Base-by-base conservation (phyloP, 2,329 filamentous ascomycete genomes). In the Thelonectria rubi region DNA sequence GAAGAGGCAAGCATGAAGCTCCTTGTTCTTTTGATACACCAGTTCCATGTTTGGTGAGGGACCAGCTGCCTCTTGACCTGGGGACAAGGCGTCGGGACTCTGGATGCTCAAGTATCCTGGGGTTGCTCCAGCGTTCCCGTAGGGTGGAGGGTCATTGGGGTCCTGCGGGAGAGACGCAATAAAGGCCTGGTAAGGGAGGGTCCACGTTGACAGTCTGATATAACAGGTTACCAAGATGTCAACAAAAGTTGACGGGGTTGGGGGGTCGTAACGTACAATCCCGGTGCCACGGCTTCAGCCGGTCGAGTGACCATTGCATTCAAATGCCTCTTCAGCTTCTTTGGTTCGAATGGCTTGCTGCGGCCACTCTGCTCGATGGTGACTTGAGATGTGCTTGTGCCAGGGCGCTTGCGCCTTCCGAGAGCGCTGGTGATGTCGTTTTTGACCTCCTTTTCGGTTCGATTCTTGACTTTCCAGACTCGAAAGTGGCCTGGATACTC, bases 21-120 rank as follows among this genome's bases (percentile, higher is more conserved):
- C 32, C 15, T 30, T 48, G 0, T n/a, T 15, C 15, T 63, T 67
- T 9, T 55, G 14, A n/a, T 58, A 57, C 0, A 67, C 15, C 20
- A 65, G 55, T 0, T 67, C 34, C 12, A 57, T 61, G 1, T 43
- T 67, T 17, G 65, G 66, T 4, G 66, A 68, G 2, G 50, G 56
- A 0, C 14, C 43, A 3, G 3, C 37, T 18, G 39, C 21, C 12
- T 42, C 51, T 2, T n/a, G 15, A 9, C 39, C 8, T 0, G 60
- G 62, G 0, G 57, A 58, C 1, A 30, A 17, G 0, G 14, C 15
- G 10, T 56, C 55, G 1, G 64, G 58, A 15, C 58, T 62, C 7
- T 37, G 12, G 20, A 68, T 58, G 1, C 15, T 34, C n/a, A 68
- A 17, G 39, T 61, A 64, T 2, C 7, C 21, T 4, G 66, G 65